Percentiles rank a stretch among this genome's conserved stretches.
Conservation (phyloP, 305 asterid genomes). For the Fraxinus ornus region DNA sequence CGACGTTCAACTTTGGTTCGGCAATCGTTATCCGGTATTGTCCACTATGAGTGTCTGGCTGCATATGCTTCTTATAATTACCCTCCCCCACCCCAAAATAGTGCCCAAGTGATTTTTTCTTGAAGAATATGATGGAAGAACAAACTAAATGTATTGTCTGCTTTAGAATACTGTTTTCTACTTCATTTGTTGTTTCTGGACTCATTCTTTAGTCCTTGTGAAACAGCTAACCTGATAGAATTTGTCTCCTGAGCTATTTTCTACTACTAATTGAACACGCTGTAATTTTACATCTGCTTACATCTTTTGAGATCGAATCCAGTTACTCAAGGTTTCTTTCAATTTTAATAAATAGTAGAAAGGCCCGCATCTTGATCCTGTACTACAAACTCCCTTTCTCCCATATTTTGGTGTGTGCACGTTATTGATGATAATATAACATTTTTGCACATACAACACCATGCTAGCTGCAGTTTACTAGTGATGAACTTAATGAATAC, state of each 20-base stretch:
- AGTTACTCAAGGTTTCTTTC: not conserved
- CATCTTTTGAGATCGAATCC: not conserved
- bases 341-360: not conserved
- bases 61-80: not conserved
- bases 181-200: not conserved
- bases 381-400: constrained; percentile 2
- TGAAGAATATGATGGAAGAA: not conserved
- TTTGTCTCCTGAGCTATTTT: not conserved
- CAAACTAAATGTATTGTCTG: not conserved
- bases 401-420: not conserved
- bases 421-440: not conserved
- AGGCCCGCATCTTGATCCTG: constrained; percentile 3
- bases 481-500: not conserved
- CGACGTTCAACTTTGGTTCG: constrained; percentile 75
- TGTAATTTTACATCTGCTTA: not conserved
- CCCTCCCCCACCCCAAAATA: not conserved
- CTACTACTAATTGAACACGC: not conserved
- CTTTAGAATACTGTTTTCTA: not conserved
- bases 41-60: constrained; percentile 12
- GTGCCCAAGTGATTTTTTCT: not conserved
- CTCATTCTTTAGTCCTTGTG: not conserved
- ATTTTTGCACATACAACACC: constrained; percentile 6
- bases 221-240: not conserved
- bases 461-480: not conserved
- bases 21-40: constrained; percentile 69